Base-by-base conservation (phyloP, 768 basidiomycete species). In the Trametes cubensis region DNA sequence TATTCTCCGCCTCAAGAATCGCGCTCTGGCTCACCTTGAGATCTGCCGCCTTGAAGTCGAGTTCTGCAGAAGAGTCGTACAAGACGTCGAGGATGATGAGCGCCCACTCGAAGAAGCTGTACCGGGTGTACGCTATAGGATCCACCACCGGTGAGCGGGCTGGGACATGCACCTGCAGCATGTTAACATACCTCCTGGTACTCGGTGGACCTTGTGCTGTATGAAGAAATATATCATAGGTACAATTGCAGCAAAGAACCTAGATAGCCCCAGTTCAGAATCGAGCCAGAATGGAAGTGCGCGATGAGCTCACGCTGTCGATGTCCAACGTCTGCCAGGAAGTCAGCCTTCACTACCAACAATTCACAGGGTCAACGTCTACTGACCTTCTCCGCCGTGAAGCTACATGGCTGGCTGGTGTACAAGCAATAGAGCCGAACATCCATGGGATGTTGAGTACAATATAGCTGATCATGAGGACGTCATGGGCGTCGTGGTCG, bases 381-480 rank as follows among this genome's bases (percentile, higher is more conserved):
- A 67, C 75, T 41, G 49, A 90, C 89, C 90, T 79, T 74, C 74
- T 81, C 64, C 77, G 76, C 42, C 79, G 76, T n/a, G 83, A 77
- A 58, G 69, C 70, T 4, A 67, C 64, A 40, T 79, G 77, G 17
- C 68, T 66, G 1, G 62, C 25, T n/a, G 82, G 79, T 0, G 89
- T 88, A 57, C 82, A 82, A 18, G 75, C 66, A 23, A 86, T 84
- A 10, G 85, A 82, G 26, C 91, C 85, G 25, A 86, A 66, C 94
- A 95, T 96, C 93, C 93, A 96, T 4, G 94, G 94, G 3, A 94
- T 69, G 69, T 91, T 94, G 71, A 85, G 83, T 4, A 91, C 79
- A 63, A 96, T 90, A 70, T 95, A 96, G 54, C 82, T 73, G 61
- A 95, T 86, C 94, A 96, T 96, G 71, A 87, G 85, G 40, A 94